These are phyloP conservation scores for Hypholoma sublateritium DNA, from an alignment of 768 basidiomycete genomes.

Conservation along the genomic window DNA sequence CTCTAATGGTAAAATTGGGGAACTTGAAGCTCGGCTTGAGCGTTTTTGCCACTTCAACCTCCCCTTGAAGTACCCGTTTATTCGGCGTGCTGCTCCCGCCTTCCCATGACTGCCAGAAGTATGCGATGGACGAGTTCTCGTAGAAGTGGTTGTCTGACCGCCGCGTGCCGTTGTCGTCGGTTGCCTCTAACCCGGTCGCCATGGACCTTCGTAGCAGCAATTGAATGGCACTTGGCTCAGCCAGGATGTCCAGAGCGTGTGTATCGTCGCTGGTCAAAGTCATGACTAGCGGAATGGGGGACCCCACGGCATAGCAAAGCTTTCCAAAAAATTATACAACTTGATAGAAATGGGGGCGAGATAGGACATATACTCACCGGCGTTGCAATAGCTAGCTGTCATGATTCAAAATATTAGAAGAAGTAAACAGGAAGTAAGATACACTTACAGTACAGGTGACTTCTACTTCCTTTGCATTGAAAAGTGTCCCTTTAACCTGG, in stretches of 20 bases:
- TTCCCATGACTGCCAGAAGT: conserved; percentile 47
- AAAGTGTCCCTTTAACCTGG: conserved; percentile 32
- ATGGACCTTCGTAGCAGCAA: conserved; percentile 47
- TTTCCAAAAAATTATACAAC: conserved; percentile 14
- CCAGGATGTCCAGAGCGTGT: conserved; percentile 50
- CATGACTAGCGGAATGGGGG: conserved; percentile 49
- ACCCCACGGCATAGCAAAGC: conserved; percentile 52
- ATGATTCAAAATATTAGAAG: neutral
- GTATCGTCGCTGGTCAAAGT: conserved; percentile 43
- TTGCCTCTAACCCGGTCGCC: conserved; percentile 48
- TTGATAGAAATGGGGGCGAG: conserved; percentile 24
- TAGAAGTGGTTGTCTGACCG: conserved; percentile 49
- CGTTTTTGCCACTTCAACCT: conserved; percentile 45
- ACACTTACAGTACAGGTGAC: conserved; percentile 30
- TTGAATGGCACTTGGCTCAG: conserved; percentile 36
- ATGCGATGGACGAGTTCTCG: conserved; percentile 39
- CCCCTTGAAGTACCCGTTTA: conserved; percentile 44
- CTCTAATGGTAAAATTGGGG: conserved; percentile 45
- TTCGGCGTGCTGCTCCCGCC: conserved; percentile 25
- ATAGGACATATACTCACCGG: conserved; percentile 26
- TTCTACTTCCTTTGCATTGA: conserved; percentile 30
- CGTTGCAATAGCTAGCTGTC: conserved; percentile 47
- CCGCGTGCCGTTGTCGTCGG: conserved; percentile 32
- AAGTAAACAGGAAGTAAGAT: neutral
- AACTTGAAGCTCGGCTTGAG: conserved; percentile 43